Evolutionary conservation across 75 land plant species (phyloP).

Genomic region (Cryptomeria japonica): DNA sequence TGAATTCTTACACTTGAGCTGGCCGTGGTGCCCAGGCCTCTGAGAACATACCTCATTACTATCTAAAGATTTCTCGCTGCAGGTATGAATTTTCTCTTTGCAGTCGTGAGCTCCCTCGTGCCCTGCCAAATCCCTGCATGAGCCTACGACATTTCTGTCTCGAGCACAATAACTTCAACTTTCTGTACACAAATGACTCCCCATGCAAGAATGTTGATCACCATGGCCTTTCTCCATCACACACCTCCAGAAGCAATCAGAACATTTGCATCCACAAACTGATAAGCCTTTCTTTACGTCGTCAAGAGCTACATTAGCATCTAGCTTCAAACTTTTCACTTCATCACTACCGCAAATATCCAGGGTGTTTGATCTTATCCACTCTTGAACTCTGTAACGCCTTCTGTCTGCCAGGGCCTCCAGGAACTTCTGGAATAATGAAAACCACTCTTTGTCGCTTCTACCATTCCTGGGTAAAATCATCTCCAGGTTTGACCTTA

Average conservation of each 20-base stretch:
- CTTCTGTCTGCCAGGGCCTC: slow-evolving; percentile 20
- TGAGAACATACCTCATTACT: slow-evolving; percentile 18
- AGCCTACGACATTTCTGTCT: slow-evolving; percentile 17
- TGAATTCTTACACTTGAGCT: slow-evolving; percentile 23
- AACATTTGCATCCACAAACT: slow-evolving; percentile 32
- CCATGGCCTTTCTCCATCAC: slow-evolving; percentile 21
- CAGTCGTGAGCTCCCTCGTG: slow-evolving; percentile 24
- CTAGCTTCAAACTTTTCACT: slow-evolving; percentile 27
- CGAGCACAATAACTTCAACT: slow-evolving; percentile 26
- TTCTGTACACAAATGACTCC: slow-evolving; percentile 23
- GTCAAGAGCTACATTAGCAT: slow-evolving; percentile 11
- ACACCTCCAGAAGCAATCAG: slow-evolving; percentile 29
- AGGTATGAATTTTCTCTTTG: slow-evolving; percentile 1
- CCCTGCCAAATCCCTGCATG: background rate
- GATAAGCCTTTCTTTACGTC: slow-evolving; percentile 16
- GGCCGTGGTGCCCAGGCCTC: slow-evolving; percentile 22
- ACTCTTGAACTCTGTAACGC: slow-evolving; percentile 16
- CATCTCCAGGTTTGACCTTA: no score
- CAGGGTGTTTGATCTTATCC: slow-evolving; percentile 20
- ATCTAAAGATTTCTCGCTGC: slow-evolving; percentile 7
- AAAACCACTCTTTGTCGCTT: slow-evolving; percentile 25
- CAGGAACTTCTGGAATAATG: slow-evolving; percentile 21
- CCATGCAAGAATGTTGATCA: slow-evolving; percentile 32
- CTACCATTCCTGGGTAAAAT: background rate
- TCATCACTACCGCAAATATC: slow-evolving; percentile 24